Conservation (phyloP, 2,329 filamentous ascomycete species). For the Aspergillus fructus region DNA sequence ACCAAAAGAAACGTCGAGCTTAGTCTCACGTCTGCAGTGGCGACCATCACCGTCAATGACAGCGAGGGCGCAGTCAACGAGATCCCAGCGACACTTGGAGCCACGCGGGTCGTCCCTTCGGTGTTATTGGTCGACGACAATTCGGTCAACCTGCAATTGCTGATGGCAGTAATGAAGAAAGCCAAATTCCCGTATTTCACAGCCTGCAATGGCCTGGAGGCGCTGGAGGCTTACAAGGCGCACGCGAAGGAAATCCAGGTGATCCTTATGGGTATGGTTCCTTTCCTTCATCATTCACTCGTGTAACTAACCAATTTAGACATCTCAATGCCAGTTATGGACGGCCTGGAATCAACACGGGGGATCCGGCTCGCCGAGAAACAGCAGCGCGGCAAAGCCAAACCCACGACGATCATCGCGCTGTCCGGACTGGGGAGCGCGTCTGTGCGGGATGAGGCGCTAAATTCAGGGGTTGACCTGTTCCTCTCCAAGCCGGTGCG, state of each 20-base stretch:
- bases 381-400: neutral
- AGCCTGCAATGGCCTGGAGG: constrained; percentile 6
- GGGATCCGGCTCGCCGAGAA: constrained; percentile 6
- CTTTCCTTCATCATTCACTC: neutral
- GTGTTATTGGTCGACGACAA: constrained; percentile 10
- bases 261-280: constrained; percentile 8
- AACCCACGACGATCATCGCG: constrained; percentile 24
- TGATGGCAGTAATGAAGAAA: constrained; percentile 12
- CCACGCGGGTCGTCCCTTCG: neutral
- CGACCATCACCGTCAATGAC: neutral
- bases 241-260: constrained; percentile 1
- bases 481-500: constrained; percentile 35
- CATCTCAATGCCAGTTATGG: constrained; percentile 14
- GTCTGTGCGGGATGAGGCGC: constrained; percentile 30
- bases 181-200: neutral
- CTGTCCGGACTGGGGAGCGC: constrained; percentile 33
- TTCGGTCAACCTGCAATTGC: constrained; percentile 9
- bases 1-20: neutral
- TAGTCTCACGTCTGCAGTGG: neutral
- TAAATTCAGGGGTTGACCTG: constrained; percentile 31
- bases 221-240: neutral
- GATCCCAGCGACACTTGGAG: neutral
- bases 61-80: neutral
- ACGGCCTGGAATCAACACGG: constrained; percentile 7
- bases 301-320: neutral